Evolutionary conservation across 495 filamentous ascomycete genomes (phyloP).

Genomic region (Letharia lupina): DNA sequence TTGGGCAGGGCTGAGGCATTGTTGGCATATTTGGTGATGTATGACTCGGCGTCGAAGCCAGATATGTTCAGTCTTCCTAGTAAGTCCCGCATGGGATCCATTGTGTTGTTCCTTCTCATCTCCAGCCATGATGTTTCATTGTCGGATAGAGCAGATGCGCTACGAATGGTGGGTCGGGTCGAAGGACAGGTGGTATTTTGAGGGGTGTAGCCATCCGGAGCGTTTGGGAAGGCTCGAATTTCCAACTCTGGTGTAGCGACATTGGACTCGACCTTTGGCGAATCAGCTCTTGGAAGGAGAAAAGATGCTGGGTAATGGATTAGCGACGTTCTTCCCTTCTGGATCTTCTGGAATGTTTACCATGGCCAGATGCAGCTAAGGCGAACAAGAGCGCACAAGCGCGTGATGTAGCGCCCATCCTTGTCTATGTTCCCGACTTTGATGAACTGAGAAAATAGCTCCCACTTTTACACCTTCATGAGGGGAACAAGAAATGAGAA

Average conservation of each 20-base stretch:
- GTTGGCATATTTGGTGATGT: slow-evolving; percentile 50
- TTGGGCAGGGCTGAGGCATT: slow-evolving; percentile 53
- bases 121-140: slow-evolving; percentile 65
- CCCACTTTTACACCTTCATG: background rate
- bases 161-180: slow-evolving; percentile 43
- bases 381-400: background rate
- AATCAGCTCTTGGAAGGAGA: background rate
- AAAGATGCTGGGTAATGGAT: slow-evolving; percentile 6
- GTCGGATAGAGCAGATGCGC: slow-evolving; percentile 49
- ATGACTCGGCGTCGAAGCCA: slow-evolving; percentile 64
- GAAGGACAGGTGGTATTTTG: slow-evolving; percentile 35
- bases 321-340: background rate
- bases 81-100: slow-evolving; percentile 63
- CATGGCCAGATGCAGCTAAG: slow-evolving; percentile 2
- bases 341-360: background rate
- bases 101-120: slow-evolving; percentile 42
- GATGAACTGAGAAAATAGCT: background rate
- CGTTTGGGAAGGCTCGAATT: slow-evolving; percentile 36
- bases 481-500: background rate
- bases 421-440: background rate
- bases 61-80: slow-evolving; percentile 63
- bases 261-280: slow-evolving; percentile 3
- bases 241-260: slow-evolving; percentile 5
- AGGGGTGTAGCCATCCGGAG: slow-evolving; percentile 42
- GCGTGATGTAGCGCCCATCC: background rate